Evolutionary conservation across 495 filamentous ascomycete species (phyloP).

Genomic region (Aspergillus saccharolyticus): DNA sequence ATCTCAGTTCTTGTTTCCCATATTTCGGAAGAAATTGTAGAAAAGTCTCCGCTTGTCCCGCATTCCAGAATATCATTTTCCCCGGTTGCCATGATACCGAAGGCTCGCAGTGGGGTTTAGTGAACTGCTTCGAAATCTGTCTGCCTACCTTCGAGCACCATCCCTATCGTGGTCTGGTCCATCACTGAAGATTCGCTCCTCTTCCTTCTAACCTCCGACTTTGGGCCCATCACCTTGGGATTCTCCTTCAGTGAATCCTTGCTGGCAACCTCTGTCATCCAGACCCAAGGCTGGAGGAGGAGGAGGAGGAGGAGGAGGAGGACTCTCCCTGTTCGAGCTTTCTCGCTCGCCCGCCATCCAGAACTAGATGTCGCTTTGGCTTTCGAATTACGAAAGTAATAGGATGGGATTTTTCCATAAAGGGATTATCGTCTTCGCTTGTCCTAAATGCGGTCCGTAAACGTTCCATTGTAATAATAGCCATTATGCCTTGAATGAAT

Average conservation of each 20-base stretch:
- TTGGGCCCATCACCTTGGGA: neutral
- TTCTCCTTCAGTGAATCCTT: neutral
- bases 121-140: neutral
- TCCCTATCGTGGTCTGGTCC: neutral
- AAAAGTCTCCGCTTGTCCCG: constrained; percentile 9
- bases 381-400: too few relatives aligned
- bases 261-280: neutral
- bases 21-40: neutral
- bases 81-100: constrained; percentile 19
- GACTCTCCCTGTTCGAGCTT: neutral
- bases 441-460: too few relatives aligned
- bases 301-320: too few relatives aligned
- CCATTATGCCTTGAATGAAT: too few relatives aligned
- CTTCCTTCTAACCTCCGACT: neutral
- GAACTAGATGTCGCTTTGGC: too few relatives aligned
- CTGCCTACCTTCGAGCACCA: neutral
- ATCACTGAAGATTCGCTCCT: neutral
- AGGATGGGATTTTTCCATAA: too few relatives aligned
- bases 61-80: constrained; percentile 24
- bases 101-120: neutral
- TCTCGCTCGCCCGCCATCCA: neutral
- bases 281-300: neutral
- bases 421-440: too few relatives aligned
- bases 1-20: neutral
- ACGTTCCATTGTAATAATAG: too few relatives aligned